Evolutionary conservation across 345 rosid species (phyloP), one percentile per base, ranked within the genome.

Genomic region (Arabis hirsuta): DNA sequence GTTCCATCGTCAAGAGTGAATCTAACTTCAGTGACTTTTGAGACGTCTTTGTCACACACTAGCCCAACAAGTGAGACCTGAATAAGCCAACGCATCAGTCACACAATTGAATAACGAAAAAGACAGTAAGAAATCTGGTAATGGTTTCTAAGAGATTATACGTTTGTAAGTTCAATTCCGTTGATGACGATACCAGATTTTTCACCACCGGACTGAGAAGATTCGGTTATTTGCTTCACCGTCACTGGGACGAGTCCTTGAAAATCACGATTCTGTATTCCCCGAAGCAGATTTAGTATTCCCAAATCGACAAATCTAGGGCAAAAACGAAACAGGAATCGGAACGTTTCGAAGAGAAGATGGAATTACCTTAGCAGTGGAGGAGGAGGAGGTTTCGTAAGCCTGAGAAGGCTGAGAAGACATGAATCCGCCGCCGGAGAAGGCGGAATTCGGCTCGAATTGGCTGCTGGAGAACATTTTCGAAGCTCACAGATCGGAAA

Each of bases 1-100:
- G 98, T 94, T 72, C 98, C 98, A 73, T 94, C 98, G 48, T 94
- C 96, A 39, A 94, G 70, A 31, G 64, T 44, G 65, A 94, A 91
- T 67, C 82, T 78, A 55, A 88, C 84, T 51, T 91, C 97, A 7
- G 96, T 86, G 48, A 82, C 79, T 79, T 89, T 86, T 44, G 90
- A 84, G 32, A 50, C 82, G 14, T 74, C 80, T 58, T 83, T 94
- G 10, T 84, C 84, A 76, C 79, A 84, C 36, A 91, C 85, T 85
- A 85, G 72, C 12, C 97, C 98, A 47, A 91, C 88, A 71, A 94
- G 77, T 6, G 92, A 81, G 48, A 93, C 91, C 96, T 92, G 55
- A 34, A 73, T 2, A 14, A 3, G 2, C 19, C 34, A 20, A 55
- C 42, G 45, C 50, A 53, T 34, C 9, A 54, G 43, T 34, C 9